Percentiles rank a stretch among this genome's conserved stretches.
phyloP scores from a whole-genome alignment of 192 early-diverging fungal species.

The Coemansia aciculifera region DNA sequence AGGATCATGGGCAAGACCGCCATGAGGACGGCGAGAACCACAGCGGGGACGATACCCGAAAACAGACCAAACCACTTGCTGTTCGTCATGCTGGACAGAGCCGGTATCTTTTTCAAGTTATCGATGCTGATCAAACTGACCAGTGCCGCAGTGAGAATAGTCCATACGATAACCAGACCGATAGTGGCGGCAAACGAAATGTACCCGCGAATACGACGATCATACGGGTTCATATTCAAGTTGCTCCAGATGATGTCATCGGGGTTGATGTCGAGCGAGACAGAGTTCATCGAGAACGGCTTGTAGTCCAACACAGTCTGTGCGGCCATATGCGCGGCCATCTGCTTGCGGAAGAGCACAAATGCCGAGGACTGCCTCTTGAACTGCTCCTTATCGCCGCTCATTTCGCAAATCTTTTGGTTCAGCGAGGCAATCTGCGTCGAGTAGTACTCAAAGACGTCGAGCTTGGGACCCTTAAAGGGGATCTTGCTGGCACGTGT shows the following conservation, averaged over 20 bases:
- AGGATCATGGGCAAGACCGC: constrained; percentile 73
- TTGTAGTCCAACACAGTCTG: constrained; percentile 67
- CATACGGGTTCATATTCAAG: constrained; percentile 61
- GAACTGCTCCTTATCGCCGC: constrained; percentile 36
- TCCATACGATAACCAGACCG: constrained; percentile 75
- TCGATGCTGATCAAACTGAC: constrained; percentile 59
- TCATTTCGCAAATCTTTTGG: constrained; percentile 51
- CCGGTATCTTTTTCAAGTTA: constrained; percentile 56
- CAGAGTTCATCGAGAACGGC: constrained; percentile 67
- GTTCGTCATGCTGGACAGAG: constrained; percentile 43
- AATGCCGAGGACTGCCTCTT: constrained; percentile 75
- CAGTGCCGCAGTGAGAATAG: constrained; percentile 64
- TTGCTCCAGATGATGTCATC: constrained; percentile 89
- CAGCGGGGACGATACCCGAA: constrained; percentile 77
- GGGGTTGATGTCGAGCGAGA: constrained; percentile 69
- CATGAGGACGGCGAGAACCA: constrained; percentile 71
- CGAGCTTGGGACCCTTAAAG: constrained; percentile 65
- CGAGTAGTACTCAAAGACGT: constrained; percentile 56
- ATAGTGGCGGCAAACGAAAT: constrained; percentile 58
- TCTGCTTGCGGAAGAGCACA: constrained; percentile 79
- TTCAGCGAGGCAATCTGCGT: constrained; percentile 44
- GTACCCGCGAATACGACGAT: constrained; percentile 62
- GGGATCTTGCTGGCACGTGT: constrained; percentile 56
- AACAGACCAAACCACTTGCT: constrained; percentile 59
- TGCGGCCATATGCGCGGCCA: constrained; percentile 80